phyloP scores from a whole-genome alignment of 345 rosid genomes.

The Mangifera indica region DNA sequence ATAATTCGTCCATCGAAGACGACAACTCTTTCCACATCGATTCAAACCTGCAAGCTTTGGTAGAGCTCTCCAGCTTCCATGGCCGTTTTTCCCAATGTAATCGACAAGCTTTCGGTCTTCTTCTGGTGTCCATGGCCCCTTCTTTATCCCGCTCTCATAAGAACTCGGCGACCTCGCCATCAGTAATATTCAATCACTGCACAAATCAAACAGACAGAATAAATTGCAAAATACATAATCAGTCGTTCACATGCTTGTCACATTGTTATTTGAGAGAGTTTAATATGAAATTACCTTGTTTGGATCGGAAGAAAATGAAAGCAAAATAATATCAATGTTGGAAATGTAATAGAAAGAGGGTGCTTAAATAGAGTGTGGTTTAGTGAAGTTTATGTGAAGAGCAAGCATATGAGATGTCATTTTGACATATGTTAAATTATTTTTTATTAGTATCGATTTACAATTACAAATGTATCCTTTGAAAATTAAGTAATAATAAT shows the following conservation, averaged over 20 bases:
- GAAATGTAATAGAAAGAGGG: slow-evolving; percentile 10
- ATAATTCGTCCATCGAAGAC: slow-evolving; percentile 79
- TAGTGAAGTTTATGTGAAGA: background rate
- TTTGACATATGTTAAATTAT: too few relatives aligned
- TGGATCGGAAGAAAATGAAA: background rate
- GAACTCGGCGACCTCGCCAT: slow-evolving; percentile 45
- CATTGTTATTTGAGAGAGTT: background rate
- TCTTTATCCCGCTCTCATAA: slow-evolving; percentile 56
- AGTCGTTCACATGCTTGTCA: background rate
- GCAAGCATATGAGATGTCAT: too few relatives aligned
- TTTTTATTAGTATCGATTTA: too few relatives aligned
- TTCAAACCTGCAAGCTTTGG: slow-evolving; percentile 70
- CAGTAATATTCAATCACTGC: background rate
- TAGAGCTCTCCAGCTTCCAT: slow-evolving; percentile 83
- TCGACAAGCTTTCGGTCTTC: slow-evolving; percentile 58
- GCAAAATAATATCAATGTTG: background rate
- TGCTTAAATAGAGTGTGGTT: slow-evolving; percentile 27
- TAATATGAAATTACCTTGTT: slow-evolving; percentile 9
- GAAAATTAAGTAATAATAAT: too few relatives aligned
- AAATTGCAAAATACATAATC: too few relatives aligned
- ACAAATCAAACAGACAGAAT: too few relatives aligned
- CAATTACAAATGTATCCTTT: too few relatives aligned
- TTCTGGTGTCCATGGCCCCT: slow-evolving; percentile 82
- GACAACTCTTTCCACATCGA: slow-evolving; percentile 82
- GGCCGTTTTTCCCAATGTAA: slow-evolving; percentile 54